A percentile compares a stretch with the other conserved stretches of the same genome.
Conservation (phyloP, 1,139 yeast genomes). For the Candida pseudoviswanathii region DNA sequence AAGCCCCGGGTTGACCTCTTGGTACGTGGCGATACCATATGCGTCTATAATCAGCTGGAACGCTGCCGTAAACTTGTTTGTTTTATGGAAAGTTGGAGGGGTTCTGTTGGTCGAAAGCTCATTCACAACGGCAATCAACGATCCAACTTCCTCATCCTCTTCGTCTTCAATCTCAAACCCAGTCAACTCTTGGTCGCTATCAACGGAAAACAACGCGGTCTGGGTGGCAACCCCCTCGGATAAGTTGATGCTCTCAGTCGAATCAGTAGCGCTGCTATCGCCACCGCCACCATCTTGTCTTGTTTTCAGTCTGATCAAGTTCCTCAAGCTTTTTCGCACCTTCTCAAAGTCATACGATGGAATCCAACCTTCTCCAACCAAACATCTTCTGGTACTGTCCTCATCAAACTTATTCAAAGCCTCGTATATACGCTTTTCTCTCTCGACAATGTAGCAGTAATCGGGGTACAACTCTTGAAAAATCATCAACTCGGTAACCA, state of each 20-base stretch:
- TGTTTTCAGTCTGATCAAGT: constrained; percentile 29
- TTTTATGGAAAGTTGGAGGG: constrained; percentile 92
- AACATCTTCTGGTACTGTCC: constrained; percentile 80
- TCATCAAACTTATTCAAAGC: constrained; percentile 80
- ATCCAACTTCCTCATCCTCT: constrained; percentile 28
- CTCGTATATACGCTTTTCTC: constrained; percentile 76
- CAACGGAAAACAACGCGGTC: constrained; percentile 57
- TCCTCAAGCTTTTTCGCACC: constrained; percentile 28
- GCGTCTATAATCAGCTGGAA: constrained; percentile 95
- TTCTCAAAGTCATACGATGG: constrained; percentile 45
- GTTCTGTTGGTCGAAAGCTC: constrained; percentile 77
- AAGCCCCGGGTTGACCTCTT: constrained; percentile 94
- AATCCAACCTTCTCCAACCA: constrained; percentile 98
- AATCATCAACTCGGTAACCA: constrained; percentile 68
- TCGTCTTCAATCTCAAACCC: constrained; percentile 20
- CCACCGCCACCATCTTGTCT: constrained; percentile 13
- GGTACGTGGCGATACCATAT: constrained; percentile 90
- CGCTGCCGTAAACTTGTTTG: constrained; percentile 89
- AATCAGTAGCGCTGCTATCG: constrained; percentile 5
- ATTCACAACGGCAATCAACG: constrained; percentile 64
- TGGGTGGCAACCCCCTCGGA: constrained; percentile 15
- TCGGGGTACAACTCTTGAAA: constrained; percentile 59
- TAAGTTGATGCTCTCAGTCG: constrained; percentile 11
- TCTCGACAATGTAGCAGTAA: constrained; percentile 47
- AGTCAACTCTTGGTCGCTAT: constrained; percentile 17